A percentile compares a stretch with the other conserved stretches of the same genome.
Conservation (phyloP, 1,139 yeast species). For the Meyerozyma sp. region DNA sequence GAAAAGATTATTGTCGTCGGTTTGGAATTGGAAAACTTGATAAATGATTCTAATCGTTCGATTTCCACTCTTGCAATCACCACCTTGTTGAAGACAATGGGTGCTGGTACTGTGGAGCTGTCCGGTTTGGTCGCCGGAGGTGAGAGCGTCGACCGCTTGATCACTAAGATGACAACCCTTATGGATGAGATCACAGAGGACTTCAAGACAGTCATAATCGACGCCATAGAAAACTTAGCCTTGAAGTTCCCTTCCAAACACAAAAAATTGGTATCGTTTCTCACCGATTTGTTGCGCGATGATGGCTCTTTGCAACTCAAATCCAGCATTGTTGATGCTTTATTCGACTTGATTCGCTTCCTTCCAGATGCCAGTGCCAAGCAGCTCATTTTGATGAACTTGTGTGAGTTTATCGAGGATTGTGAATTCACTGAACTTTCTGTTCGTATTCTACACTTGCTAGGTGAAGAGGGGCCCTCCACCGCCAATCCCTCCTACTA, state of each 20-base stretch:
- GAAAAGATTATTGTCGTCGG: slow-evolving; percentile 68
- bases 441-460: slow-evolving; percentile 81
- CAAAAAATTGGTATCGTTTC: slow-evolving; percentile 73
- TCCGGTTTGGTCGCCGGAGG: slow-evolving; percentile 27
- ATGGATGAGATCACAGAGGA: slow-evolving; percentile 96
- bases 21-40: slow-evolving; percentile 76
- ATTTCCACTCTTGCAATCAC: slow-evolving; percentile 99
- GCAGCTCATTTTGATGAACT: slow-evolving; percentile 76
- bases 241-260: slow-evolving; percentile 91
- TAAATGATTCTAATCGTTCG: slow-evolving; percentile 84
- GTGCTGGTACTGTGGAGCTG: slow-evolving; percentile 47
- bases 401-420: slow-evolving; percentile 97
- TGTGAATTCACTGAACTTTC: slow-evolving; percentile 93
- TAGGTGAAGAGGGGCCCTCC: slow-evolving; percentile 93
- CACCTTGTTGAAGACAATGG: slow-evolving; percentile 91
- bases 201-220: slow-evolving; percentile 89
- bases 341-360: slow-evolving; percentile 83
- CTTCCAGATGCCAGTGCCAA: slow-evolving; percentile 72
- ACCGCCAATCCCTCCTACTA: slow-evolving; percentile 84
- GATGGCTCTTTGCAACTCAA: slow-evolving; percentile 88
- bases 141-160: slow-evolving; percentile 83
- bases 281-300: slow-evolving; percentile 80
- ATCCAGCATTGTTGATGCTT: slow-evolving; percentile 84
- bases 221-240: slow-evolving; percentile 88
- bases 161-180: slow-evolving; percentile 79